phyloP scores from a whole-genome alignment of 73 alveolate species.

The Paramecium tetraurelia region DNA sequence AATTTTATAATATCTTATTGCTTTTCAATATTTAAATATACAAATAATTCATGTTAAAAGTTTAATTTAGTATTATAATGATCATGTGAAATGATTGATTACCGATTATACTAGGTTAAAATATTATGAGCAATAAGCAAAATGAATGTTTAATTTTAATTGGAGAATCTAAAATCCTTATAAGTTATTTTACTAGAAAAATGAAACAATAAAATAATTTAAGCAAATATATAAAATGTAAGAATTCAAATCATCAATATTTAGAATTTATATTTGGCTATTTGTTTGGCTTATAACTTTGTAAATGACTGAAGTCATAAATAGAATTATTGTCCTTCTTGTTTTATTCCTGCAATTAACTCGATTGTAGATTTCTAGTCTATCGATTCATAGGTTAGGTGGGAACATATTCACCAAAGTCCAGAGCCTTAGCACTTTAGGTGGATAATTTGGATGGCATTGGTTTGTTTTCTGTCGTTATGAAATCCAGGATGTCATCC shows the following conservation, averaged over 20 bases:
- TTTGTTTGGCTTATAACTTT: background rate
- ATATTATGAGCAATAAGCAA: background rate
- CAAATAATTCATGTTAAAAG: background rate
- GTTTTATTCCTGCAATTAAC: background rate
- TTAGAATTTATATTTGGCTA: background rate
- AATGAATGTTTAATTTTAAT: background rate
- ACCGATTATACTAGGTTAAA: too few relatives aligned
- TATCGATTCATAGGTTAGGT: background rate
- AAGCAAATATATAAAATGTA: background rate
- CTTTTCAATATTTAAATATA: background rate
- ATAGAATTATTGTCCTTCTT: slow-evolving; percentile 2
- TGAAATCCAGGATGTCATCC: slow-evolving; percentile 12
- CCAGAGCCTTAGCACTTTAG: background rate
- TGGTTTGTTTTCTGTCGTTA: background rate
- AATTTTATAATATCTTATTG: background rate
- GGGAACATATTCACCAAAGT: slow-evolving; percentile 28
- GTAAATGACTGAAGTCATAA: background rate
- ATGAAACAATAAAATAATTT: background rate
- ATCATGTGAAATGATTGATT: background rate
- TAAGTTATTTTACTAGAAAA: background rate
- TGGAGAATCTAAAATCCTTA: background rate
- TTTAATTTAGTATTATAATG: background rate
- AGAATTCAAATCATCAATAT: background rate
- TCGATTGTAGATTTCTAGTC: background rate
- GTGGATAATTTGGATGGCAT: background rate